These are phyloP conservation scores for Dendrocalamus sinicus DNA, from an alignment of 176 grass and related monocot species.

Conservation along the genomic window DNA sequence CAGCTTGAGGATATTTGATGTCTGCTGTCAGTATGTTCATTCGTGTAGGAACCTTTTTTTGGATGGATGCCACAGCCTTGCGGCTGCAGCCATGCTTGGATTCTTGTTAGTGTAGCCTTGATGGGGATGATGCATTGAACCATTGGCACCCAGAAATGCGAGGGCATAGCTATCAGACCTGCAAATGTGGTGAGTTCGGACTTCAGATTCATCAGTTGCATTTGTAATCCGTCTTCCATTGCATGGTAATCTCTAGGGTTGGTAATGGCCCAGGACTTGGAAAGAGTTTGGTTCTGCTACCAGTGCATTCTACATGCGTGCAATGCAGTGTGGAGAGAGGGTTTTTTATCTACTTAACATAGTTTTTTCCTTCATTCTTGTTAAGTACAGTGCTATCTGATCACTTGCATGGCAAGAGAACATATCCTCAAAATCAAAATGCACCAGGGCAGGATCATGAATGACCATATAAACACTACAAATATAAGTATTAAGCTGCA, in stretches of 20 bases:
- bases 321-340: background rate
- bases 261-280: too few species aligned
- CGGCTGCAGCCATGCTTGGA: constrained; percentile 2
- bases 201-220: background rate
- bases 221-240: background rate
- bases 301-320: background rate
- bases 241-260: background rate
- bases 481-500: background rate
- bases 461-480: background rate
- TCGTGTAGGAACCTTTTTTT: constrained; percentile 50
- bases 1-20: constrained; percentile 52
- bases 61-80: background rate
- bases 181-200: constrained; percentile 8
- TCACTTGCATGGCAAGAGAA: background rate
- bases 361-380: background rate
- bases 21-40: constrained; percentile 52
- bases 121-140: constrained; percentile 29
- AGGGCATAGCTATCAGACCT: background rate
- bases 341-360: background rate
- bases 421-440: background rate
- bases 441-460: background rate
- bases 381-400: background rate
- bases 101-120: constrained; percentile 42
- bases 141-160: constrained; percentile 10
- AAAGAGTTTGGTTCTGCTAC: background rate